Percentiles rank a stretch among this genome's conserved stretches.
Conservation (phyloP, 2,329 filamentous ascomycete species). For the Fusarium globosum region DNA sequence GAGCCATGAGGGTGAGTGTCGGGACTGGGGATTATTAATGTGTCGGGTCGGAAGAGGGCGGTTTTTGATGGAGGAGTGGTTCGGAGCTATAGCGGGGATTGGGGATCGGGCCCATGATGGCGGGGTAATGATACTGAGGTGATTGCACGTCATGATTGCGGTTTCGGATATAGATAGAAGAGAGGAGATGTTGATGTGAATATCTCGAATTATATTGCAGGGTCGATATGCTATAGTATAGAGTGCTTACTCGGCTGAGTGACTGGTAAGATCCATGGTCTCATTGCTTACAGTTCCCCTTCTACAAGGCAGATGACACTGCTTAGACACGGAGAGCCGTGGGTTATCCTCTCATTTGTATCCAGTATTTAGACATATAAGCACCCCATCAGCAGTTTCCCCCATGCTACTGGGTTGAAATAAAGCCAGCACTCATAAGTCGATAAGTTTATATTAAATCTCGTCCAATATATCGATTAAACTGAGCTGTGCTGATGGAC, state of each 20-base stretch:
- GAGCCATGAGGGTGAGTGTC: slow-evolving; percentile 33
- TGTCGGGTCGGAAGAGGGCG: slow-evolving; percentile 6
- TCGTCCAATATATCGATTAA: background rate
- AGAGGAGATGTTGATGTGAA: background rate
- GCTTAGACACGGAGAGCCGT: background rate
- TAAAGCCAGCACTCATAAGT: fast-evolving
- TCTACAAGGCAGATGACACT: background rate
- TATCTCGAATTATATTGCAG: background rate
- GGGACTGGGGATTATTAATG: background rate
- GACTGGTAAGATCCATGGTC: background rate
- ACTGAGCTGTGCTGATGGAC: background rate
- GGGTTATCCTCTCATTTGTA: background rate
- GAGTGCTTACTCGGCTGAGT: background rate
- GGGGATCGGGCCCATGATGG: slow-evolving; percentile 38
- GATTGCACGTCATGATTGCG: slow-evolving; percentile 14
- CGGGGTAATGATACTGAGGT: slow-evolving; percentile 36
- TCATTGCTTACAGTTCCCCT: background rate
- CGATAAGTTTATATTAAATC: fast-evolving
- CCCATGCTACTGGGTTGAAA: fast-evolving
- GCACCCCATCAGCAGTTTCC: fast-evolving
- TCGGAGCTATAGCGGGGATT: background rate
- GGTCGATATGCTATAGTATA: background rate
- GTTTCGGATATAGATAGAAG: slow-evolving; percentile 2
- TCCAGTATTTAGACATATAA: too few relatives aligned
- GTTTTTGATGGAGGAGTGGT: slow-evolving; percentile 6